A percentile compares a stretch with the other conserved stretches of the same genome.
These are phyloP conservation scores for Multifurca ochricompacta DNA, from an alignment of 768 basidiomycete genomes.

Conservation along the genomic window DNA sequence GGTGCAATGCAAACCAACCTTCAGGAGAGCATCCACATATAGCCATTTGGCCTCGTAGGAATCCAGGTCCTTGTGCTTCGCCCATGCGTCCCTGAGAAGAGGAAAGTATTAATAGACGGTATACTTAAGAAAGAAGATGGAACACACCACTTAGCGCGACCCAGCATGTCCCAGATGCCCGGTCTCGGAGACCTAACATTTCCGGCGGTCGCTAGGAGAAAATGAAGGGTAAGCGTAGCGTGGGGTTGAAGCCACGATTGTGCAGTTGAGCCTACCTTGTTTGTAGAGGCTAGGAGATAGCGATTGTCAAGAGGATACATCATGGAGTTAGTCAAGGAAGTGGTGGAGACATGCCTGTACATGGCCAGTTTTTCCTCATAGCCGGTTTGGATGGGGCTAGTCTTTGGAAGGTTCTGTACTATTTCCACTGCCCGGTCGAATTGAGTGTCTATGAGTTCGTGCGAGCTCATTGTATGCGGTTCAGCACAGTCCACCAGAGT, in stretches of 20 bases:
- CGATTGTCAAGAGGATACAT: not conserved
- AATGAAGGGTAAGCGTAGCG: not conserved
- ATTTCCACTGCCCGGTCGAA: conserved; percentile 95
- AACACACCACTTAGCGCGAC: conserved; percentile 86
- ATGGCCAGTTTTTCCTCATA: conserved; percentile 93
- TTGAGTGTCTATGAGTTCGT: conserved; percentile 67
- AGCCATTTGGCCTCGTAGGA: conserved; percentile 76
- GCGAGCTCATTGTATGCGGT: conserved; percentile 44
- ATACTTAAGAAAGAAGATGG: not conserved
- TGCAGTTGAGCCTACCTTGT: conserved; percentile 54
- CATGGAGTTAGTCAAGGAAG: not conserved
- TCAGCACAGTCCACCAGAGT: not conserved
- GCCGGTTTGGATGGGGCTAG: conserved; percentile 88
- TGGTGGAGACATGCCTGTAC: conserved; percentile 64
- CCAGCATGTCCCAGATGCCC: conserved; percentile 85
- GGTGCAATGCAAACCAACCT: conserved; percentile 39
- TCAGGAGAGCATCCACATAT: conserved; percentile 83
- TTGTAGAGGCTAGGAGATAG: conserved; percentile 64
- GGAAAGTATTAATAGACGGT: conserved; percentile 15
- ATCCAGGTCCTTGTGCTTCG: conserved; percentile 80
- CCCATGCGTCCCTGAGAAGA: conserved; percentile 81
- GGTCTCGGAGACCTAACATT: conserved; percentile 76
- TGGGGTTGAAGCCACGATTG: not conserved
- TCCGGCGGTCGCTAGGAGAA: conserved; percentile 74
- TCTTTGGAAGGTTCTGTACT: conserved; percentile 86